Conservation (phyloP, 169 alveolate species). For the Eimeria maxima region DNA sequence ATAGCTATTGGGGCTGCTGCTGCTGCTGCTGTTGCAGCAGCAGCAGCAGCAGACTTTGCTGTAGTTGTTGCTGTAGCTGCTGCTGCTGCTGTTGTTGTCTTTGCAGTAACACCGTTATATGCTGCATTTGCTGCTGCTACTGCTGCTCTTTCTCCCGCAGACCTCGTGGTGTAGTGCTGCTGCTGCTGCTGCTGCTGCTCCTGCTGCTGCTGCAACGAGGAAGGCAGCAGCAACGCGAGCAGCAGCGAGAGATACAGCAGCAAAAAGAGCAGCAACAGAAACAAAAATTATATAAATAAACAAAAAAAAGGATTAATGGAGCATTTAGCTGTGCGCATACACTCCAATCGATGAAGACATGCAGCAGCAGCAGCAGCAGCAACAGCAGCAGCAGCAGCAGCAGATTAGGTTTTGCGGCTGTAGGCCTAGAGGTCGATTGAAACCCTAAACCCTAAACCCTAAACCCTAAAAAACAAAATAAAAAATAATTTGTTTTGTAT, state of each 20-base stretch:
- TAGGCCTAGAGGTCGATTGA: neutral
- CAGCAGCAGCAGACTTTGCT: too few species aligned
- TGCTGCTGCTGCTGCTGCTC: neutral
- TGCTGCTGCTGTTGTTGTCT: neutral
- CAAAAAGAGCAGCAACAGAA: conserved; percentile 40
- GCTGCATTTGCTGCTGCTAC: neutral
- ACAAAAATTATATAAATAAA: neutral
- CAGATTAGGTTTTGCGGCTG: neutral
- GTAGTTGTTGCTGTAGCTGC: neutral
- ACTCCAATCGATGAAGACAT: neutral
- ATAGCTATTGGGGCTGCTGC: conserved; percentile 2
- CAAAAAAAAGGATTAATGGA: neutral
- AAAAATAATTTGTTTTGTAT: neutral
- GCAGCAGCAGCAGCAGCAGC: conserved; percentile 38
- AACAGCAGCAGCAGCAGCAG: conserved; percentile 2
- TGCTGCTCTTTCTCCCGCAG: neutral
- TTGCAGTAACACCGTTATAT: too few species aligned
- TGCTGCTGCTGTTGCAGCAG: too few species aligned
- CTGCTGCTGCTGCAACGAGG: conserved; percentile 37
- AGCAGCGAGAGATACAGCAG: too few species aligned
- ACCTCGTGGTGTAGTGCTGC: too few species aligned
- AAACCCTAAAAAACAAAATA: neutral
- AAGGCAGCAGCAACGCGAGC: too few species aligned
- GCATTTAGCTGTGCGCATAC: neutral
- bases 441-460: too few species aligned